Evolutionary conservation across 192 early-diverging fungal species (phyloP), one percentile per base, ranked within the genome.

Genomic region (Coemansia sp.): DNA sequence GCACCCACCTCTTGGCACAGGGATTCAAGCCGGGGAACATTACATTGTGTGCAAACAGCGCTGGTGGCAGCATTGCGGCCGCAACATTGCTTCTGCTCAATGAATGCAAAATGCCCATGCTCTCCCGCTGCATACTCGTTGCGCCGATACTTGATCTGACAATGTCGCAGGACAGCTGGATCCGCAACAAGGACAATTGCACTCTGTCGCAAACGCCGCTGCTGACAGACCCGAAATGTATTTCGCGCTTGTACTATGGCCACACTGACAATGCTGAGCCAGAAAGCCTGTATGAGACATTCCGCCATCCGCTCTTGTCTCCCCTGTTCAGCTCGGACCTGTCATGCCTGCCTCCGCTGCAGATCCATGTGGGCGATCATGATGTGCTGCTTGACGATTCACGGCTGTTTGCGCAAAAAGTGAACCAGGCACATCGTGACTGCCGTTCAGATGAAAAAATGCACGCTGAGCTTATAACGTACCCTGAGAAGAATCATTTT

Each of bases 211-310:
- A 62, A 9, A 17, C 34, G 8, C 36, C 66, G 40, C 17, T 53
- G 1, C 32, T 40, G 38, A 40, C 54, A 4, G 14, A 53, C 15
- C 59, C 56, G 0, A 4, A 33, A 19, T 75, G 67, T 33, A 9
- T 75, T 19, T 10, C 67, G 20, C 67, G 67, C 9, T 1, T 75
- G 45, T 75, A 75, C 32, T 62, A 63, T 14, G 72, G 72, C n/a
- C 58, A 48, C 7, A 19, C 56, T 1, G 60, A 56, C 3, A 32
- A 49, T 3, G 17, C 34, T 34, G 20, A 15, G 23, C 20, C 23
- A 25, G 36, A 54, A 36, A 23, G 7, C 6, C 9, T 62, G 17
- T 15, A 25, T 1, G 15, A 68, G 33, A 5, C 42, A 32, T 56
- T 67, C 40, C 48, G 61, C 7, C 66, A 67, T 34, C 66, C 71